Percentiles rank a stretch among this genome's conserved stretches.
These are phyloP conservation scores for Coccinonectria pachysandricola DNA, from an alignment of 2,329 filamentous ascomycete genomes.

Conservation along the genomic window DNA sequence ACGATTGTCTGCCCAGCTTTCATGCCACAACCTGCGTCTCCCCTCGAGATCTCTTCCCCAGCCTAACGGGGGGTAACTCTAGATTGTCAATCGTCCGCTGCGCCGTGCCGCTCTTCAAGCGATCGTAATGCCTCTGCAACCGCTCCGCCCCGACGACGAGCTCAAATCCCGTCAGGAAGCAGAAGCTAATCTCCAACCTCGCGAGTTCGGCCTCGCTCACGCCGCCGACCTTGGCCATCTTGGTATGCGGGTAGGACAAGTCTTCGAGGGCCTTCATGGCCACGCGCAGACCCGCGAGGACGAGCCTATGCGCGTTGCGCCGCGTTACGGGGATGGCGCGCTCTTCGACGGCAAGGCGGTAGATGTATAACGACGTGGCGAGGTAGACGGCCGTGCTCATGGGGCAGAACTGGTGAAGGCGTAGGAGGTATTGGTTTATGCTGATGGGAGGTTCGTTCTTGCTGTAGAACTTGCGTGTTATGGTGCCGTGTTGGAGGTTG, in stretches of 20 bases:
- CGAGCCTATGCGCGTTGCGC: slow-evolving; percentile 75
- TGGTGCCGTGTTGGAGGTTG: slow-evolving; percentile 69
- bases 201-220: slow-evolving; percentile 75
- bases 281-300: slow-evolving; percentile 74
- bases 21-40: slow-evolving; percentile 9
- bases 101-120: slow-evolving; percentile 20
- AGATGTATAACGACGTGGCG: slow-evolving; percentile 78
- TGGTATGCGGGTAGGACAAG: slow-evolving; percentile 72
- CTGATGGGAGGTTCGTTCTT: slow-evolving; percentile 76
- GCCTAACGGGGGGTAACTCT: slow-evolving; percentile 21
- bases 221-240: slow-evolving; percentile 79
- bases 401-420: slow-evolving; percentile 83
- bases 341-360: slow-evolving; percentile 68
- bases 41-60: slow-evolving; percentile 15
- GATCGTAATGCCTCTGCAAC: slow-evolving; percentile 24
- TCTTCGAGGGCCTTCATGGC: slow-evolving; percentile 96
- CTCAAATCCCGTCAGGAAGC: slow-evolving; percentile 78
- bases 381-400: slow-evolving; percentile 92
- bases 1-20: slow-evolving; percentile 4
- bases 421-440: slow-evolving; percentile 73
- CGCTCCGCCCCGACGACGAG: slow-evolving; percentile 42
- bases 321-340: slow-evolving; percentile 69
- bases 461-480: slow-evolving; percentile 88
- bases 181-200: slow-evolving; percentile 79
- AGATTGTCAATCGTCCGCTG: slow-evolving; percentile 14